Conservation (phyloP, 2,329 filamentous ascomycete genomes). For the Aspergillus sojae region DNA sequence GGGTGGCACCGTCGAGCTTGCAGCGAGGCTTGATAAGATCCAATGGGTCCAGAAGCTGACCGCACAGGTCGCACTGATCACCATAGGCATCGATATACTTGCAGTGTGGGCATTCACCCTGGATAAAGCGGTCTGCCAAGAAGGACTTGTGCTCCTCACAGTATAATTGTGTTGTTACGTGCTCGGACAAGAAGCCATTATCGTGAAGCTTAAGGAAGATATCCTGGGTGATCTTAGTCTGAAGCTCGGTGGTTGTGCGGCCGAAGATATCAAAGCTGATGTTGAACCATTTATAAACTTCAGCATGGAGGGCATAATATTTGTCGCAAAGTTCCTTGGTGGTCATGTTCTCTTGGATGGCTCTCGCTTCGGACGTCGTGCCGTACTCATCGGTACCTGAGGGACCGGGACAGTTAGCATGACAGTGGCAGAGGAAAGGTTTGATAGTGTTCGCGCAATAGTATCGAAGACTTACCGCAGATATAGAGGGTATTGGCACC, state of each 20-base stretch:
- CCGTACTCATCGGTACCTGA: conserved; percentile 79
- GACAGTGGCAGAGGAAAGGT: not conserved
- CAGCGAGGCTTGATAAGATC: conserved; percentile 83
- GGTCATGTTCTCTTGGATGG: conserved; percentile 81
- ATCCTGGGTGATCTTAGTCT: conserved; percentile 89
- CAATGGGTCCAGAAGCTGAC: conserved; percentile 70
- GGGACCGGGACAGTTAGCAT: not conserved
- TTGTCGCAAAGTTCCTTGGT: conserved; percentile 87
- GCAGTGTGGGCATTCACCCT: conserved; percentile 52
- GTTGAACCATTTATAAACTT: conserved; percentile 94
- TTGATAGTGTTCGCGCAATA: not conserved
- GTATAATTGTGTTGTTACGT: conserved; percentile 85
- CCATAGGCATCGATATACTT: conserved; percentile 70
- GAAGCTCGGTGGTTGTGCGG: conserved; percentile 82
- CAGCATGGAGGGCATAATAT: conserved; percentile 86
- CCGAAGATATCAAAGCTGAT: conserved; percentile 95
- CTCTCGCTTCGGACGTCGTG: conserved; percentile 94
- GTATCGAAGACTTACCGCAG: conserved; percentile 61
- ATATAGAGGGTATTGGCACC: conserved; percentile 80
- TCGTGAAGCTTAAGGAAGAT: conserved; percentile 87
- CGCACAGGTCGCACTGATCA: conserved; percentile 76
- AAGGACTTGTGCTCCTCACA: conserved; percentile 69
- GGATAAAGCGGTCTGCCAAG: conserved; percentile 74
- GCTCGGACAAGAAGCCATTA: conserved; percentile 85
- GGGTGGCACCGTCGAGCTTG: conserved; percentile 84